These are phyloP conservation scores for Pyricularia pennisetigena DNA, from an alignment of 2,329 filamentous ascomycete genomes.

Conservation along the genomic window DNA sequence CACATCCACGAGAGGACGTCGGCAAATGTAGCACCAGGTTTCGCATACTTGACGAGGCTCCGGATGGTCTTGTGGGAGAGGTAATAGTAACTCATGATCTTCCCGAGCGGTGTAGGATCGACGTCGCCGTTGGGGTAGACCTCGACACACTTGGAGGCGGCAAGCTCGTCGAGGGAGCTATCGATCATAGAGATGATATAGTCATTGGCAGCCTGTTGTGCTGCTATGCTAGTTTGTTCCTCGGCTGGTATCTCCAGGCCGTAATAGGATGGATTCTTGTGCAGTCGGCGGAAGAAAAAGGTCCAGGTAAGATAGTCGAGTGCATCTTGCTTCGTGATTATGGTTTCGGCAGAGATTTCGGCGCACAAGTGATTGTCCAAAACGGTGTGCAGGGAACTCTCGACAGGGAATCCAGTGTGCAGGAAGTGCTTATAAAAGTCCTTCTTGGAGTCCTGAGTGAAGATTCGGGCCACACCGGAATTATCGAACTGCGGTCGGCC, in stretches of 20 bases:
- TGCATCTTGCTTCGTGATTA: slow-evolving; percentile 90
- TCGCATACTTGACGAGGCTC: slow-evolving; percentile 63
- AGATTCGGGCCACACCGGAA: slow-evolving; percentile 91
- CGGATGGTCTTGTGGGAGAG: slow-evolving; percentile 91
- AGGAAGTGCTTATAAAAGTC: slow-evolving; percentile 99
- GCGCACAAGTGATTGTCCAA: slow-evolving; percentile 94
- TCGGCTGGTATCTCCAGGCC: slow-evolving; percentile 88
- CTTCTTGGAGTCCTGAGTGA: slow-evolving; percentile 96
- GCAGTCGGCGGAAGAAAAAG: slow-evolving; percentile 93
- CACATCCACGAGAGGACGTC: slow-evolving; percentile 90
- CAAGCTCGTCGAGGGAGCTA: slow-evolving; percentile 72
- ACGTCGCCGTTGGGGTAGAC: slow-evolving; percentile 82
- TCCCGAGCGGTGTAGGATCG: slow-evolving; percentile 81
- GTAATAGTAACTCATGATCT: slow-evolving; percentile 99
- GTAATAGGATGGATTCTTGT: slow-evolving; percentile 98
- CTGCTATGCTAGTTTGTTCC: slow-evolving; percentile 58
- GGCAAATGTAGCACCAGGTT: slow-evolving; percentile 46
- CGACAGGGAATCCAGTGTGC: slow-evolving; percentile 94
- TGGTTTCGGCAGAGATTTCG: slow-evolving; percentile 87
- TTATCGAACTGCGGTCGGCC: slow-evolving; percentile 94
- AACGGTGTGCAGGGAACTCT: slow-evolving; percentile 92
- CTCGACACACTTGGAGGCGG: slow-evolving; percentile 73
- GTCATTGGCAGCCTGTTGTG: slow-evolving; percentile 81
- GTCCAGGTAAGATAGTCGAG: slow-evolving; percentile 98
- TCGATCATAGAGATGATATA: slow-evolving; percentile 93